Conservation (phyloP, 306 rosid genomes). For the Sphenostylis stenocarpa region DNA sequence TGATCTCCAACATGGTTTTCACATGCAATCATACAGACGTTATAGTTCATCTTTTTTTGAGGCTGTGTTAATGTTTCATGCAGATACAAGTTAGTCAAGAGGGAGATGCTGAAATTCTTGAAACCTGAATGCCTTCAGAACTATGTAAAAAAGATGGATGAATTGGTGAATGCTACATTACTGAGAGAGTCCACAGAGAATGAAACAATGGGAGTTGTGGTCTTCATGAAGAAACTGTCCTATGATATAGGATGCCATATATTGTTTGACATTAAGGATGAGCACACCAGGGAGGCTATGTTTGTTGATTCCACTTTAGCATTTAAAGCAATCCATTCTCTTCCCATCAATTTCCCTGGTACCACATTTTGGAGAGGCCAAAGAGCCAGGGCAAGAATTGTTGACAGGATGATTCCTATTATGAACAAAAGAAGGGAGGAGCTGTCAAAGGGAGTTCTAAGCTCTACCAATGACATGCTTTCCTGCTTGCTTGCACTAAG, state of each 20-base stretch:
- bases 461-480: slow-evolving; percentile 42
- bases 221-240: slow-evolving; percentile 44
- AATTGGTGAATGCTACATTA: slow-evolving; percentile 30
- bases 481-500: slow-evolving; percentile 44
- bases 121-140: slow-evolving; percentile 56
- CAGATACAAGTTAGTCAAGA: slow-evolving; percentile 40
- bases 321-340: slow-evolving; percentile 46
- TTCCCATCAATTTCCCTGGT: slow-evolving; percentile 49
- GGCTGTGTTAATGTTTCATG: neutral
- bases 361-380: slow-evolving; percentile 46
- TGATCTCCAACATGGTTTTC: neutral
- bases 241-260: slow-evolving; percentile 43
- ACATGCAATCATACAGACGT: neutral
- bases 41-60: neutral
- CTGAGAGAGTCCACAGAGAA: slow-evolving; percentile 34
- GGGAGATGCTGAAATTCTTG: slow-evolving; percentile 52
- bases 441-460: slow-evolving; percentile 35
- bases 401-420: slow-evolving; percentile 36
- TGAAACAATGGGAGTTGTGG: slow-evolving; percentile 41
- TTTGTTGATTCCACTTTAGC: slow-evolving; percentile 38
- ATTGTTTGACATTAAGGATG: slow-evolving; percentile 53
- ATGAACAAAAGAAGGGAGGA: slow-evolving; percentile 42
- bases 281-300: slow-evolving; percentile 35
- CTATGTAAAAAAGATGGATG: slow-evolving; percentile 43
- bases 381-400: slow-evolving; percentile 51